Percentiles rank a stretch among this genome's conserved stretches.
Evolutionary conservation across 768 basidiomycete genomes (phyloP).

Genomic region (Boletus subparvulus): DNA sequence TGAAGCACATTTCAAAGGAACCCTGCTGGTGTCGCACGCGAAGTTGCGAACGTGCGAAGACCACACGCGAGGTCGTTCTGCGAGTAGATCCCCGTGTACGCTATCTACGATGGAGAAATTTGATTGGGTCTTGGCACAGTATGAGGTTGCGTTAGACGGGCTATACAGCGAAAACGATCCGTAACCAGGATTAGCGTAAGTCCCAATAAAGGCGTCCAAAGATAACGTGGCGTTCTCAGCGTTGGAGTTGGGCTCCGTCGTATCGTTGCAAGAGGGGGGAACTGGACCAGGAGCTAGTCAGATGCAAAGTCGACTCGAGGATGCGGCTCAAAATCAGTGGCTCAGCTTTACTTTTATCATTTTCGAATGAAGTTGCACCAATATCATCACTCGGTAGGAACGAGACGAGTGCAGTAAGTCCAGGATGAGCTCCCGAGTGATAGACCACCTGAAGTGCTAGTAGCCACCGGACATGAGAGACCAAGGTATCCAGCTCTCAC

Average conservation of each 20-base stretch:
- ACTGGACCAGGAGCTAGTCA: not conserved
- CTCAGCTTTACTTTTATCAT: constrained; percentile 21
- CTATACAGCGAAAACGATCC: constrained; percentile 39
- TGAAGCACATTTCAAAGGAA: constrained; percentile 21
- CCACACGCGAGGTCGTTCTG: constrained; percentile 36
- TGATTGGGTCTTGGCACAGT: constrained; percentile 25
- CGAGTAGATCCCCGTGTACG: constrained; percentile 25
- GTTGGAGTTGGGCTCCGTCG: too few species aligned
- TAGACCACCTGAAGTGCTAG: constrained; percentile 30
- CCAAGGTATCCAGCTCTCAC: constrained; percentile 21
- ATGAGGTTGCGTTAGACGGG: constrained; percentile 19
- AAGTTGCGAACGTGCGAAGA: constrained; percentile 36
- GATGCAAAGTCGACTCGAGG: constrained; percentile 23
- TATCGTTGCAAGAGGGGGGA: not conserved
- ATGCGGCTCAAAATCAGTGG: constrained; percentile 15
- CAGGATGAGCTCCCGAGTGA: constrained; percentile 37
- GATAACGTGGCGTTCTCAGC: not conserved
- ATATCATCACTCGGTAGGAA: constrained; percentile 38
- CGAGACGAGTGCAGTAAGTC: constrained; percentile 30
- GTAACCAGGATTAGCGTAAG: constrained; percentile 40
- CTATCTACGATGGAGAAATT: constrained; percentile 32
- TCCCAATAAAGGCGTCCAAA: constrained; percentile 35
- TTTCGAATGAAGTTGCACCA: constrained; percentile 38
- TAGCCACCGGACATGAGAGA: not conserved
- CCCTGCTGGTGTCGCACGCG: constrained; percentile 17